Base-by-base conservation (phyloP, 2,329 filamentous ascomycete species). In the Neonectria hederae region DNA sequence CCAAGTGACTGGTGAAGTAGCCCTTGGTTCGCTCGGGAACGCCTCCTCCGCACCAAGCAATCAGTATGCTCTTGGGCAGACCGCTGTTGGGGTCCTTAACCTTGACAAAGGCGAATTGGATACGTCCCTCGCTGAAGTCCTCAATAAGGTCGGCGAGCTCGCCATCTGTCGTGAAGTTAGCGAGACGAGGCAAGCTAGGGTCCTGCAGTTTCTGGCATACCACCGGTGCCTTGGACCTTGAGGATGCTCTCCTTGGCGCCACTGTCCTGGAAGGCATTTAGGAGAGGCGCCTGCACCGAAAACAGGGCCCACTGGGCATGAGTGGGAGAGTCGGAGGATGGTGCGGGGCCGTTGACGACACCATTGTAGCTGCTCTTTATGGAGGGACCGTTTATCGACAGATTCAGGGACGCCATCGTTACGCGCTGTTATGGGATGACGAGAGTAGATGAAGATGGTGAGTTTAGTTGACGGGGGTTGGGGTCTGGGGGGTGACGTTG, bases 21-120 rank as follows among this genome's bases (percentile, higher is more conserved):
- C 96, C 96, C 82, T 98, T 99, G 66, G 95, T 98, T 74, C 95
- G 87, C 82, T 99, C 96, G n/a, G 96, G 96, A 17, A 99, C 96
- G 72, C 96, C 96, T 76, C 97, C 95, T 70, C 96, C 96, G 79
- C 96, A 99, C 92, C 96, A 99, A 70, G 92, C 94, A 77, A 99
- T 93, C 70, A 99, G 86, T 64, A 97, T 93, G 77, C 90, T 92
- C 84, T 99, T 99, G 54, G 95, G 94, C 17, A 99, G 87, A 22
- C 83, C 83, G 3, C 92, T 93, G 79, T 99, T 99, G 59, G 94
- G 92, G 77, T 99, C 96, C 79, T 94, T 97, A 82, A 99, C 91
- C 82, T 97, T 97, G 74, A 96, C 90, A 76, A 97, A 98, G 28
- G 94, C 96, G 81, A 97, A 99, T 81, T 99, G 96, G 71, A 99